Percentiles rank a stretch among this genome's conserved stretches.
phyloP scores from a whole-genome alignment of 371 early-diverging fungal genomes.

The Saksenaea vasiformis region DNA sequence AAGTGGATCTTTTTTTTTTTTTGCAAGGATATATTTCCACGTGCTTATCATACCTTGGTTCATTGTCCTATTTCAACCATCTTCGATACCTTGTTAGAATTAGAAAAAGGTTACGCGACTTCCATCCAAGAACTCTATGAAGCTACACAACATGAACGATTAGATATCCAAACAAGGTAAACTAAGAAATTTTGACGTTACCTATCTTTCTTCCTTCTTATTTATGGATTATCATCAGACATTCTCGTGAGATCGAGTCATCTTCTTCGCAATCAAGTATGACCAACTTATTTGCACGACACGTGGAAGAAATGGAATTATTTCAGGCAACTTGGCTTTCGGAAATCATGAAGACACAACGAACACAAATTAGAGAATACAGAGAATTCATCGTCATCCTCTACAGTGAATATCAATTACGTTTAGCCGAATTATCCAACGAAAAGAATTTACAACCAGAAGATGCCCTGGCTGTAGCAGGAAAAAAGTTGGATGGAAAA shows the following conservation, averaged over 20 bases:
- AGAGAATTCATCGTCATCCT: constrained; percentile 70
- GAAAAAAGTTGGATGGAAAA: constrained; percentile 52
- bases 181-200: no score
- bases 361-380: constrained; percentile 66
- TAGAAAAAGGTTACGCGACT: constrained; percentile 67
- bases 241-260: constrained; percentile 36
- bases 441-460: constrained; percentile 15
- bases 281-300: constrained; percentile 51
- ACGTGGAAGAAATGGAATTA: constrained; percentile 65
- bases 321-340: constrained; percentile 66
- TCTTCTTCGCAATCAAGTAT: constrained; percentile 20
- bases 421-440: constrained; percentile 25
- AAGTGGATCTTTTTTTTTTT: no score
- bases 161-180: constrained; percentile 39
- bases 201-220: no score
- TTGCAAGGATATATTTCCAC: constrained; percentile 68
- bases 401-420: constrained; percentile 54
- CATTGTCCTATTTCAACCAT: constrained; percentile 61
- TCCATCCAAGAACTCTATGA: constrained; percentile 56
- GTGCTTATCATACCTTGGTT: constrained; percentile 72
- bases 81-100: constrained; percentile 67
- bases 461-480: constrained; percentile 20
- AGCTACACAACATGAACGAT: constrained; percentile 48
- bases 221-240: constrained; percentile 19
- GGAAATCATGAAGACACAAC: constrained; percentile 59